Evolutionary conservation across 257 asterid genomes (phyloP), one percentile per base, ranked within the genome.

Genomic region (Striga asiatica): DNA sequence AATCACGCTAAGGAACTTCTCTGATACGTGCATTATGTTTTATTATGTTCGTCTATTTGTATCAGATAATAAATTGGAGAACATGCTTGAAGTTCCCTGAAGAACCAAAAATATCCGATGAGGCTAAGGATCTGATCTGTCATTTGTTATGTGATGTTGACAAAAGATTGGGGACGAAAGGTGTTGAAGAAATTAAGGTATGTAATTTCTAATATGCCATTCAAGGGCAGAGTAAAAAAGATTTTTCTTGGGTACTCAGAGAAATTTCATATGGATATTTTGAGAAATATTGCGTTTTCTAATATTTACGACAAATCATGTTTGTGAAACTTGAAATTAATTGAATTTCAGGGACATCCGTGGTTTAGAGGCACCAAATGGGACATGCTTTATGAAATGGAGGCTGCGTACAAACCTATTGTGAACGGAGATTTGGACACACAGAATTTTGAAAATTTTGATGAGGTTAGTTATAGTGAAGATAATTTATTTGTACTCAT

Each of bases 181-280:
- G 98, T 6, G 85, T 82, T 11, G 98, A 91, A 24, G 96, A 91
- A 76, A 84, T 91, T 69, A 91, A 84, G 98, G 98, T 91, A 67
- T 43, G 45, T 25, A 56, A 43, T 37, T 23, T 23, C 18, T 58
- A n/a, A 25, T 28, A 9, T 54, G 25, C 27, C 18, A 35, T 8
- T 1, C 8, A 45, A 8, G 14, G 50, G 5, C 2, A n/a, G 22
- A 19, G 6, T 16, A 25, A 38, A 31, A 57, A 14, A 47, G 28
- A 0, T 11, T 58, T 24, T 52, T 23, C 8, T 14, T 58, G 21
- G 39, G 9, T 9, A 28, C 39, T 9, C 41, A 35, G 61, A 27
- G 39, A 52, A n/a, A 27, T 50, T 59, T 62, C 46, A 35, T 51
- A 37, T 51, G 57, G 60, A 52, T 35, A 12, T 66, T 17, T 18